phyloP scores from a whole-genome alignment of 2,329 filamentous ascomycete species.

The Trichoderma harzianum region DNA sequence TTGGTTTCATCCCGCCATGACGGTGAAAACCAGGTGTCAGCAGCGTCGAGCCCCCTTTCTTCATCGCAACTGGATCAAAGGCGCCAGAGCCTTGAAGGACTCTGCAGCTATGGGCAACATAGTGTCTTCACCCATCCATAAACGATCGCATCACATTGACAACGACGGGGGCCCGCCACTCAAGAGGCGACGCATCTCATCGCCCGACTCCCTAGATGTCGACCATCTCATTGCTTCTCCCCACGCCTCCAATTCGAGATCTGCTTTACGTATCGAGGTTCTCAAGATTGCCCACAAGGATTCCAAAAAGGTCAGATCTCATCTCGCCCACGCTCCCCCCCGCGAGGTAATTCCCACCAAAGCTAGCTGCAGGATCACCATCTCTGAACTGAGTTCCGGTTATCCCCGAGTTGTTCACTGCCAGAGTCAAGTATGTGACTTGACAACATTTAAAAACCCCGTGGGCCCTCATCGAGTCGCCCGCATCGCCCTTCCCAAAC shows the following conservation, averaged over 20 bases:
- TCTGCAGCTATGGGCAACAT: slow-evolving; percentile 43
- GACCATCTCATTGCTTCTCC: slow-evolving; percentile 35
- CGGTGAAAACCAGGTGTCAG: slow-evolving; percentile 43
- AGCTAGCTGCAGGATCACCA: slow-evolving; percentile 38
- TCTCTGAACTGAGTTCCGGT: slow-evolving; percentile 34
- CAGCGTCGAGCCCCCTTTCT: slow-evolving; percentile 50
- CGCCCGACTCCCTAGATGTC: slow-evolving; percentile 33
- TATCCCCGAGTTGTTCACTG: slow-evolving; percentile 47
- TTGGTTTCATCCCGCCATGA: slow-evolving; percentile 43
- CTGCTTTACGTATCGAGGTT: slow-evolving; percentile 50
- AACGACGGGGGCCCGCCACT: slow-evolving; percentile 38
- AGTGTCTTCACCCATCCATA: slow-evolving; percentile 36
- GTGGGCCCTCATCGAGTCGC: slow-evolving; percentile 45
- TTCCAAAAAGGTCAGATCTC: slow-evolving; percentile 36
- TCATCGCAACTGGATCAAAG: slow-evolving; percentile 52
- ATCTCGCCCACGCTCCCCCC: slow-evolving; percentile 29
- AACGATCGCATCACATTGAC: slow-evolving; percentile 33
- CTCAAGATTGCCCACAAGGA: slow-evolving; percentile 52
- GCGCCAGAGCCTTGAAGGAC: slow-evolving; percentile 42
- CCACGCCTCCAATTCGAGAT: slow-evolving; percentile 33
- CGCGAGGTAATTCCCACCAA: slow-evolving; percentile 32
- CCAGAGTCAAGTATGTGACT: slow-evolving; percentile 52
- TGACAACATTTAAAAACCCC: slow-evolving; percentile 49
- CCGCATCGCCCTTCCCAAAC: slow-evolving; percentile 45
- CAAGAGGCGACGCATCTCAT: slow-evolving; percentile 50